Evolutionary conservation across 495 filamentous ascomycete species (phyloP).

Genomic region (Lepraria neglecta): DNA sequence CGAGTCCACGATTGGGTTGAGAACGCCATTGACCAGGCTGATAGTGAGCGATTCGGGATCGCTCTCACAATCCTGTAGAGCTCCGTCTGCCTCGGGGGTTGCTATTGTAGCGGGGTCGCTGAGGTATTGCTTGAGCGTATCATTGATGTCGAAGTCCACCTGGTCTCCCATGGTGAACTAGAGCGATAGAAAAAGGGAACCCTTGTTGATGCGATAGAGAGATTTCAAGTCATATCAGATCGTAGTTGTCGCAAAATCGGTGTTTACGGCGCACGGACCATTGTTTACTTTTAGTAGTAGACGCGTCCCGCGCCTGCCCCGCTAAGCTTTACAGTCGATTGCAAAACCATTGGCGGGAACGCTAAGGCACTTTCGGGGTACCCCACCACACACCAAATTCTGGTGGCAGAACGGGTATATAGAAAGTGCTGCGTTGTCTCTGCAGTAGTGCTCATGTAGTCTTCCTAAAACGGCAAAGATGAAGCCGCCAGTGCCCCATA

Average conservation of each 20-base stretch:
- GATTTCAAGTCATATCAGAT: background rate
- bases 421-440: no score
- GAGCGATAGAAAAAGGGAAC: background rate
- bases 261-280: constrained; percentile 25
- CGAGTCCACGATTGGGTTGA: constrained; percentile 91
- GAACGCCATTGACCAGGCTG: constrained; percentile 69
- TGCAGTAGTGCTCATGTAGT: no score
- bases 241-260: background rate
- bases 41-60: constrained; percentile 78
- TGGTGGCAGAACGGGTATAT: no score
- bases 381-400: no score
- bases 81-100: constrained; percentile 80
- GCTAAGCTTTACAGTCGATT: background rate
- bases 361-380: no score
- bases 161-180: constrained; percentile 32
- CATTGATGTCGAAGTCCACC: constrained; percentile 87
- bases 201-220: background rate
- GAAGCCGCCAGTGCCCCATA: no score
- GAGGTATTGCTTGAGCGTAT: constrained; percentile 90
- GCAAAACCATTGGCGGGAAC: no score
- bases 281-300: constrained; percentile 22
- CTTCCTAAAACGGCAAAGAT: no score
- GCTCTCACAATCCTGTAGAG: constrained; percentile 82
- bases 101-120: constrained; percentile 77
- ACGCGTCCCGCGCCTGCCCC: constrained; percentile 23